phyloP scores from a whole-genome alignment of 345 rosid species.

The Clarkia xantiana region DNA sequence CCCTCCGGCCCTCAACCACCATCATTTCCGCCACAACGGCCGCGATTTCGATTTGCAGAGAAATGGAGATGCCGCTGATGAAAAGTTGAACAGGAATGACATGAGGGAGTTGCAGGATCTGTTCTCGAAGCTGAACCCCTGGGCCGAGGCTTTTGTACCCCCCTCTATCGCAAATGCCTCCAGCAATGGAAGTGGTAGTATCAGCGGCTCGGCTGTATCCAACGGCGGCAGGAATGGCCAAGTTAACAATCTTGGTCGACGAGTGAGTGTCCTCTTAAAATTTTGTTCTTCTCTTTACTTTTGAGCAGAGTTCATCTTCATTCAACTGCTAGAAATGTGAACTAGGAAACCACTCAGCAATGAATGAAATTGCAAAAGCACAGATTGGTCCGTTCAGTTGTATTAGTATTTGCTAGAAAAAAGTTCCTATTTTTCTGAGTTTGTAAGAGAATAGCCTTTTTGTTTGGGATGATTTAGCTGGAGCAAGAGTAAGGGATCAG shows the following conservation, averaged over 20 bases:
- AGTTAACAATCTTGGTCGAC: constrained; percentile 30
- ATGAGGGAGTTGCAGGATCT: constrained; percentile 76
- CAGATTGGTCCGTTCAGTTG: too few relatives aligned
- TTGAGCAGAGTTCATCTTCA: background rate
- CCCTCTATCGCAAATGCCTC: constrained; percentile 39
- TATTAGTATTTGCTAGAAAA: too few relatives aligned
- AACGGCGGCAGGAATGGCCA: constrained; percentile 23
- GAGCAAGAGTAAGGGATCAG: too few relatives aligned
- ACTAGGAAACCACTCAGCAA: too few relatives aligned
- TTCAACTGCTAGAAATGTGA: background rate
- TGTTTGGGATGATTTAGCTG: too few relatives aligned
- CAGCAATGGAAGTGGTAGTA: constrained; percentile 7
- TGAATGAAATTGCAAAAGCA: too few relatives aligned
- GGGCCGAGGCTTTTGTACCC: constrained; percentile 92
- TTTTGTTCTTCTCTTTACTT: background rate
- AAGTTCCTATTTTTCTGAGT: too few relatives aligned
- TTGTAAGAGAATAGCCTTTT: too few relatives aligned
- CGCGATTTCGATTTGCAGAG: constrained; percentile 12
- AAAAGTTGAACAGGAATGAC: constrained; percentile 33
- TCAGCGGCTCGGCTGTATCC: constrained; percentile 10
- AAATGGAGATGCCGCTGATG: constrained; percentile 18
- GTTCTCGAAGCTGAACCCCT: constrained; percentile 80
- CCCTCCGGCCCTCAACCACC: background rate
- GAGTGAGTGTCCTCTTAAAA: constrained; percentile 21
- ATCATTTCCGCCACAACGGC: constrained; percentile 4